Base-by-base conservation (phyloP, 306 rosid species). In the Fragaria ananassa region DNA sequence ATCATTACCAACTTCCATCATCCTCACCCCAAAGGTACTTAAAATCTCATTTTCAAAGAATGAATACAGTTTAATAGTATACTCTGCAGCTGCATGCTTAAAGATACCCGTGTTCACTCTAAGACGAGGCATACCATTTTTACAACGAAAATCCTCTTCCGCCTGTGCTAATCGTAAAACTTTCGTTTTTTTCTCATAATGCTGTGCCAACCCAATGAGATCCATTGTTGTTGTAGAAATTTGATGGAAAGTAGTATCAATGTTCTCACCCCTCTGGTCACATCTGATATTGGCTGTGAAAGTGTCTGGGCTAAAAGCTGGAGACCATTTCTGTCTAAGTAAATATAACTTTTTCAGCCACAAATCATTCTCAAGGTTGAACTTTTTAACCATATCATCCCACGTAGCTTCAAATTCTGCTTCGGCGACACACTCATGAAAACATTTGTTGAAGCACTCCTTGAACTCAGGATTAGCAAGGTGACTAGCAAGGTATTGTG, bases 71-170 rank as follows among this genome's bases (percentile, higher is more conserved):
- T 64, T 53, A 25, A 66, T 15, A 23, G 74, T 76, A 65, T 76
- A 76, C 31, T 64, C 80, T 3, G 27, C 19, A 64, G 80, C 73
- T 66, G 73, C 66, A 50, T 76, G 66, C 72, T 51, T 76, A 11
- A 74, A 63, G 45, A 74, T 61, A 60, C 78, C 70, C n/a, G 58
- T 58, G 46, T 74, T 45, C 47, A 31, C 78, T 29, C 6, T 63
- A 46, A 75, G 49, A 75, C n/a, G 71, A 31, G 79, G 79, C 17
- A 13, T 64, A 25, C 79, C 79, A 49, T 75, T 62, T 64, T 75
- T 75, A 64, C 79, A 75, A 46, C 50, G 71, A 50, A 27, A 75
- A 34, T 75, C 79, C 49, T 75, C 79, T 65, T 75, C 71, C 23
- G 51, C 35, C 49, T 75, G 64, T n/a, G 50, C 51, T 64, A n/a